Percentiles rank a stretch among this genome's conserved stretches.
These are phyloP conservation scores for Hydnum rufescens DNA, from an alignment of 768 basidiomycete species.

Conservation along the genomic window DNA sequence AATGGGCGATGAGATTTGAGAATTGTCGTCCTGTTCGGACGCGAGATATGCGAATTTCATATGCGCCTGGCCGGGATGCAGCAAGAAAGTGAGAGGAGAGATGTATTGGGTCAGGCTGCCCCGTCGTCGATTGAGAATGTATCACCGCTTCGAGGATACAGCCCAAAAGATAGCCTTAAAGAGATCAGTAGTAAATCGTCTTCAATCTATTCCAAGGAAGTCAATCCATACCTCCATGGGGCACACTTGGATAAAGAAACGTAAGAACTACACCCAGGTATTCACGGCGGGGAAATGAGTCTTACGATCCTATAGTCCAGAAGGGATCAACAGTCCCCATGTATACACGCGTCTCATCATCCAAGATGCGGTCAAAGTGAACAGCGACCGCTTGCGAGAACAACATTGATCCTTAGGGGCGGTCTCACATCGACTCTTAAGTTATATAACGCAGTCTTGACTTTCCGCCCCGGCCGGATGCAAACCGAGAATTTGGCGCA, in stretches of 20 bases:
- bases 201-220: background rate
- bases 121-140: background rate
- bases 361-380: no score
- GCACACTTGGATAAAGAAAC: background rate
- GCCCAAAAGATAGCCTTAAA: background rate
- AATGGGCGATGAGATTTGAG: background rate
- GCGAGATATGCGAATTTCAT: background rate
- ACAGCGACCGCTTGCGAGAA: no score
- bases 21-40: background rate
- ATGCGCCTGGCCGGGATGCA: background rate
- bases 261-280: background rate
- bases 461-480: no score
- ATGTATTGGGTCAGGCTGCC: background rate
- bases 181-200: background rate
- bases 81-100: background rate
- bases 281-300: background rate
- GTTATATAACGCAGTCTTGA: no score
- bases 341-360: background rate
- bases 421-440: no score
- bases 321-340: background rate
- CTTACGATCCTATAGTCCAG: background rate
- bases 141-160: background rate
- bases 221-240: background rate
- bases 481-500: no score
- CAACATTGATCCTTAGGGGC: no score